A percentile compares a stretch with the other conserved stretches of the same genome.
Evolutionary conservation across 768 basidiomycete species (phyloP).

Genomic region (Tricholoma terreum): DNA sequence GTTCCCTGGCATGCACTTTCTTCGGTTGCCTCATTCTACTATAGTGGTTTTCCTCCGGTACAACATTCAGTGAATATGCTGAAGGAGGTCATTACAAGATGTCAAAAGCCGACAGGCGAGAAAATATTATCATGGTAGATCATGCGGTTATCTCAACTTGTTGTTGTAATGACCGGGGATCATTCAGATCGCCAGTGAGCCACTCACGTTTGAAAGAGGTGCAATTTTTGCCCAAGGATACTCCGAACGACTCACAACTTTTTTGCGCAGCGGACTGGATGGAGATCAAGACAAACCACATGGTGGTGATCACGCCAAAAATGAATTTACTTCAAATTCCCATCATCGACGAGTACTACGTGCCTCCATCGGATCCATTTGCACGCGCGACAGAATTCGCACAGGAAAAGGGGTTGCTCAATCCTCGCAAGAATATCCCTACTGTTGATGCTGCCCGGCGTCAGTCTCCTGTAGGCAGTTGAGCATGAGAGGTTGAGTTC

Average conservation of each 20-base stretch:
- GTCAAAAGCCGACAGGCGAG: constrained; percentile 93
- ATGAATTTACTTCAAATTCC: constrained; percentile 95
- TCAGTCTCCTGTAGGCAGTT: not conserved
- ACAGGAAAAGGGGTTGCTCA: constrained; percentile 80
- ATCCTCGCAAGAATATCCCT: constrained; percentile 43
- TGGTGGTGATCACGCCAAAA: constrained; percentile 93
- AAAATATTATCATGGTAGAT: constrained; percentile 88
- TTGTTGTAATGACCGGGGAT: constrained; percentile 5
- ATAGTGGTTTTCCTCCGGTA: constrained; percentile 94
- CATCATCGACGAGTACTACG: constrained; percentile 90
- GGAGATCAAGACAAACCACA: constrained; percentile 95
- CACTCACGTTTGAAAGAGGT: constrained; percentile 96
- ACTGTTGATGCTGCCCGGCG: not conserved
- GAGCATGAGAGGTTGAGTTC: not conserved
- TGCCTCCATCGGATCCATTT: constrained; percentile 78
- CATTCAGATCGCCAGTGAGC: constrained; percentile 80
- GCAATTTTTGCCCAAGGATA: constrained; percentile 3
- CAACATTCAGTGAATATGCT: constrained; percentile 86
- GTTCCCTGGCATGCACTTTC: not conserved
- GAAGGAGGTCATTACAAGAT: constrained; percentile 91
- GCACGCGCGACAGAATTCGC: constrained; percentile 80
- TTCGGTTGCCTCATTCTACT: constrained; percentile 1
- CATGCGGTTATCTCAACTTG: constrained; percentile 9
- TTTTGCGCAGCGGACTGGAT: constrained; percentile 84
- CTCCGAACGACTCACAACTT: constrained; percentile 5